Percentiles rank a stretch among this genome's conserved stretches.
These are phyloP conservation scores for Colletotrichum sp. DNA, from an alignment of 2,329 filamentous ascomycete genomes.

Conservation along the genomic window DNA sequence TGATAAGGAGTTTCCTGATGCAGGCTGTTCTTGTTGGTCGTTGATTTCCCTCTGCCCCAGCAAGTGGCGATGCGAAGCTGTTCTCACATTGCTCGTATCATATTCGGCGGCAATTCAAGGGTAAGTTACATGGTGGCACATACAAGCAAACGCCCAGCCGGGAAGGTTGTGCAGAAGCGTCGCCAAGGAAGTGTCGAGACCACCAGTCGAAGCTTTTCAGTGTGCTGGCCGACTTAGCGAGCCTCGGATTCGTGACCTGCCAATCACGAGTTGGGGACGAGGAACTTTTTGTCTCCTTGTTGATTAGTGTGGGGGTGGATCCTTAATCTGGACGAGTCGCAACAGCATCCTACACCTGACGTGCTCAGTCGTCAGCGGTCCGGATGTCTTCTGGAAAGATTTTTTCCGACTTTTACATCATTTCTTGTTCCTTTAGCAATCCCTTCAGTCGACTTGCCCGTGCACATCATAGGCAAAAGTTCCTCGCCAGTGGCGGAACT, in stretches of 20 bases:
- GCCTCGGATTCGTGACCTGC: background rate
- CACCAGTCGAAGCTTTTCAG: background rate
- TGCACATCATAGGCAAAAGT: background rate
- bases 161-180: background rate
- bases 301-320: background rate
- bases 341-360: background rate
- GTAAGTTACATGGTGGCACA: background rate
- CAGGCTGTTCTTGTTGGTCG: background rate
- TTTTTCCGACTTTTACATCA: background rate
- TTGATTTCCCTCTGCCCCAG: background rate
- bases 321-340: background rate
- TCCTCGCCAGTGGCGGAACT: background rate
- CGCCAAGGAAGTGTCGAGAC: background rate
- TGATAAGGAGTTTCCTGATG: background rate
- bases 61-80: background rate
- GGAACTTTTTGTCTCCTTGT: background rate
- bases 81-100: background rate
- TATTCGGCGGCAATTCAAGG: background rate
- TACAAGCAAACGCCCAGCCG: slow-evolving; percentile 9
- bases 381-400: background rate
- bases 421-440: background rate
- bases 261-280: background rate
- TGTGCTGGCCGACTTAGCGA: background rate
- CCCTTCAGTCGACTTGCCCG: background rate
- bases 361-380: slow-evolving; percentile 2